Evolutionary conservation across 2,329 filamentous ascomycete species (phyloP).

Genomic region (Chaetothyriales sp.): DNA sequence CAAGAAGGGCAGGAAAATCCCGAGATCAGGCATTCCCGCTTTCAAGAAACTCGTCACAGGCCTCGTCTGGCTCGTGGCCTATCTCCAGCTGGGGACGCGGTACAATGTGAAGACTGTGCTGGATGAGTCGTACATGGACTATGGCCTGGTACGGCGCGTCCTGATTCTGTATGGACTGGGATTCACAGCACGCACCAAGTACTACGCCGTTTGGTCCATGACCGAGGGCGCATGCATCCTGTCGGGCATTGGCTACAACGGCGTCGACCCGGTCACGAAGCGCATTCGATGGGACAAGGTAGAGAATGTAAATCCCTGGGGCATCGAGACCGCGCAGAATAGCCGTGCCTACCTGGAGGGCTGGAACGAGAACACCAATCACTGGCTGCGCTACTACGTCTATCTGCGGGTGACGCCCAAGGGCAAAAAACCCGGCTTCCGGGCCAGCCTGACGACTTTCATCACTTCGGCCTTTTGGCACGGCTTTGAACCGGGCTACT

Average conservation of each 20-base stretch:
- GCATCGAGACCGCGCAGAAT: slow-evolving; percentile 83
- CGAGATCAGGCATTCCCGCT: slow-evolving; percentile 76
- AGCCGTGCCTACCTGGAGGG: slow-evolving; percentile 78
- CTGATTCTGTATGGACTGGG: slow-evolving; percentile 74
- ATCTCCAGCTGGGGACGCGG: slow-evolving; percentile 55
- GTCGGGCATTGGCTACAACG: slow-evolving; percentile 85
- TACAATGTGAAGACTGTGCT: slow-evolving; percentile 55
- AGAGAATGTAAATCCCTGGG: slow-evolving; percentile 75
- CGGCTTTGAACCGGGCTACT: slow-evolving; percentile 95
- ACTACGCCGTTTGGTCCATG: slow-evolving; percentile 90
- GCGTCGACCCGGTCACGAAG: slow-evolving; percentile 70
- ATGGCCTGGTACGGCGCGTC: slow-evolving; percentile 57
- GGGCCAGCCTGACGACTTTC: slow-evolving; percentile 87
- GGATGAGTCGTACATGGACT: slow-evolving; percentile 51
- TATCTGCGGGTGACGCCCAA: slow-evolving; percentile 90
- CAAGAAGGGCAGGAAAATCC: slow-evolving; percentile 81
- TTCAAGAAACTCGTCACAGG: slow-evolving; percentile 60
- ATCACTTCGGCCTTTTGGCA: slow-evolving; percentile 94
- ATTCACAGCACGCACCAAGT: slow-evolving; percentile 73
- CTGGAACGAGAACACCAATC: slow-evolving; percentile 99
- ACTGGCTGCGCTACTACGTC: slow-evolving; percentile 90
- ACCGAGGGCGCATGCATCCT: slow-evolving; percentile 92
- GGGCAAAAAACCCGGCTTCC: slow-evolving; percentile 91
- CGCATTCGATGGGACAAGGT: slow-evolving; percentile 82
- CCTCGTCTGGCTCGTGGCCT: slow-evolving; percentile 64